A percentile compares a stretch with the other conserved stretches of the same genome.
Evolutionary conservation across 148 eudicot genomes (phyloP).

Genomic region (Oxyria digyna): DNA sequence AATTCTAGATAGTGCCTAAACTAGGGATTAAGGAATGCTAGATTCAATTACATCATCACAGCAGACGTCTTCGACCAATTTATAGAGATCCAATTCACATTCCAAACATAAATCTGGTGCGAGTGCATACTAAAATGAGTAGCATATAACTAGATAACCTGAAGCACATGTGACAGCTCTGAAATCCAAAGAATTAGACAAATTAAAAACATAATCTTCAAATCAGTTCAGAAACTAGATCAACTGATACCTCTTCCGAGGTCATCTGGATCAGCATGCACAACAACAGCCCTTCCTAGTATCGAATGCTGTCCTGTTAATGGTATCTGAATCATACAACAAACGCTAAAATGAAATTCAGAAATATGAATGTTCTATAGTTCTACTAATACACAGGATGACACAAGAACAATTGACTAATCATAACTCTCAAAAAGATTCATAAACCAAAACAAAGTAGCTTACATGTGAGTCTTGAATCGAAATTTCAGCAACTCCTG

Average conservation of each 20-base stretch:
- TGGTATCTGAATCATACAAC: conserved; percentile 49
- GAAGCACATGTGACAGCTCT: background rate
- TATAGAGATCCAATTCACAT: background rate
- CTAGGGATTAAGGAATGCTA: background rate
- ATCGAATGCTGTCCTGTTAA: conserved; percentile 69
- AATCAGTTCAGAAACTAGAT: too few relatives aligned
- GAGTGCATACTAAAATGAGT: background rate
- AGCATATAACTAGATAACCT: background rate
- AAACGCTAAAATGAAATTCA: background rate
- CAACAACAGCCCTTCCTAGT: conserved; percentile 95
- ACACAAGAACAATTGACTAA: background rate
- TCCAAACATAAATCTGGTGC: background rate
- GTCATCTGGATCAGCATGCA: conserved; percentile 97
- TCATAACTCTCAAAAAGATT: background rate
- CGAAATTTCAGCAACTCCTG: conserved; percentile 76
- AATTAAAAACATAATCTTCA: background rate
- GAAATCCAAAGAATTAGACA: background rate
- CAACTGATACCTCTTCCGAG: conserved; percentile 65
- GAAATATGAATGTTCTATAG: background rate
- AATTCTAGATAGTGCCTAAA: background rate
- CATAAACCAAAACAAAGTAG: background rate
- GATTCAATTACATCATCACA: background rate
- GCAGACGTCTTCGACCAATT: background rate
- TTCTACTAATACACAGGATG: background rate
- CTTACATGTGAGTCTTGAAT: conserved; percentile 58